Evolutionary conservation across 179 eudicot genomes (phyloP).

Genomic region (Heliamphora ciliata): DNA sequence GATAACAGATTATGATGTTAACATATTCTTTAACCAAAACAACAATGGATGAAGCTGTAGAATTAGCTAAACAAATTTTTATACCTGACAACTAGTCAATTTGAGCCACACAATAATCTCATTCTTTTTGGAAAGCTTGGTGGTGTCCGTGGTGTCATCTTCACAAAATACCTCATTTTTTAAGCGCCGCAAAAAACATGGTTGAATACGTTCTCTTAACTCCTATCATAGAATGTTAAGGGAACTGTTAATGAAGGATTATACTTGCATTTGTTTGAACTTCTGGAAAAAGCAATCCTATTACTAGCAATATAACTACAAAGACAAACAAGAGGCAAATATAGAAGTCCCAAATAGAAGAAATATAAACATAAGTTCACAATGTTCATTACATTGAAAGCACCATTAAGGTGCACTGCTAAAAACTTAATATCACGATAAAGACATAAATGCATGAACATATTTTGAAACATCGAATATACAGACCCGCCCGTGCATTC

Average conservation of each 20-base stretch:
- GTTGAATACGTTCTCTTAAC: constrained; percentile 81
- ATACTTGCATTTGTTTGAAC: neutral
- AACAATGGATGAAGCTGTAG: neutral
- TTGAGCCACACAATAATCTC: constrained; percentile 91
- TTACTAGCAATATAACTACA: neutral
- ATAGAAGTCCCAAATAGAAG: neutral
- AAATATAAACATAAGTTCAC: neutral
- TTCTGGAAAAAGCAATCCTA: neutral
- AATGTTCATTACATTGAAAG: neutral
- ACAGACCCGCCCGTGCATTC: neutral
- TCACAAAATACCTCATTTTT: constrained; percentile 80
- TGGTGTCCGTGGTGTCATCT: constrained; percentile 31
- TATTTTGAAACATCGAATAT: neutral
- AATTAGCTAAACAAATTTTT: neutral
- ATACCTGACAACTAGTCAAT: constrained; percentile 75
- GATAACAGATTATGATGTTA: neutral
- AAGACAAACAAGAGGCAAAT: neutral
- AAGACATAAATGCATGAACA: neutral
- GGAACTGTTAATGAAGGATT: neutral
- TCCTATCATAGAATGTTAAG: constrained; percentile 36
- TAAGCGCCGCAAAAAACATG: constrained; percentile 87
- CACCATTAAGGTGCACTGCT: neutral
- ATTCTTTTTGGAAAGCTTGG: constrained; percentile 73
- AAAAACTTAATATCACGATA: neutral
- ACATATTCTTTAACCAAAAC: neutral